Percentiles rank a stretch among this genome's conserved stretches.
phyloP scores from a whole-genome alignment of 2,329 filamentous ascomycete species.

The Exserohilum turcica region DNA sequence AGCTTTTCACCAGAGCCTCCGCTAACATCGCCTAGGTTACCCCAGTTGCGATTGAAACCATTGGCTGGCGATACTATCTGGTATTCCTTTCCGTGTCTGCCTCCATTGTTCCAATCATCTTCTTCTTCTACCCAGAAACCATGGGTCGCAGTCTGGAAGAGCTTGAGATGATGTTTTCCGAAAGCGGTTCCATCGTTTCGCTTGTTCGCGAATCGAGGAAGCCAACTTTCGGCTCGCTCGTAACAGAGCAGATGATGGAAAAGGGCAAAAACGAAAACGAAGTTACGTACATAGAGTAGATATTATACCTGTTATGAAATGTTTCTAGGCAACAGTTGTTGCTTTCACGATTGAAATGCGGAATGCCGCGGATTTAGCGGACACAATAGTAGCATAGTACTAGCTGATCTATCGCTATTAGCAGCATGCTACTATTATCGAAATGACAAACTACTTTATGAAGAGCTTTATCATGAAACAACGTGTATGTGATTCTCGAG shows the following conservation, averaged over 20 bases:
- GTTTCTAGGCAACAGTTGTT: background rate
- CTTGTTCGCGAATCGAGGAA: slow-evolving; percentile 32
- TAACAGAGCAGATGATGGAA: slow-evolving; percentile 11
- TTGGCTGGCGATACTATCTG: slow-evolving; percentile 60
- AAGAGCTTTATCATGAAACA: too few species aligned
- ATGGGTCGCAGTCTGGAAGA: slow-evolving; percentile 57
- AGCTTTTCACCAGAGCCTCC: too few species aligned
- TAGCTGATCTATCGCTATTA: too few species aligned
- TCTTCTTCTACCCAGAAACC: slow-evolving; percentile 56
- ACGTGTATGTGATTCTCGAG: too few species aligned
- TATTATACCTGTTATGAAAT: background rate
- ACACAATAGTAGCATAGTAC: background rate
- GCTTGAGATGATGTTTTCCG: slow-evolving; percentile 50
- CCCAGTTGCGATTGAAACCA: slow-evolving; percentile 55
- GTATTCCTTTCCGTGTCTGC: slow-evolving; percentile 56
- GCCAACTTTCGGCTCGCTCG: slow-evolving; percentile 17
- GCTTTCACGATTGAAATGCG: background rate
- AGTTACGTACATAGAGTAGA: slow-evolving; percentile 8
- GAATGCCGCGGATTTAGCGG: background rate
- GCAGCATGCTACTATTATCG: background rate
- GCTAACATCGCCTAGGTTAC: slow-evolving; percentile 38
- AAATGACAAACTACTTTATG: too few species aligned
- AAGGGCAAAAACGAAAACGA: slow-evolving; percentile 22
- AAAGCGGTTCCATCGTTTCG: slow-evolving; percentile 38
- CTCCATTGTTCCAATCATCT: slow-evolving; percentile 54